These are phyloP conservation scores for Fraxinus floribunda DNA, from an alignment of 305 asterid genomes.

Conservation along the genomic window DNA sequence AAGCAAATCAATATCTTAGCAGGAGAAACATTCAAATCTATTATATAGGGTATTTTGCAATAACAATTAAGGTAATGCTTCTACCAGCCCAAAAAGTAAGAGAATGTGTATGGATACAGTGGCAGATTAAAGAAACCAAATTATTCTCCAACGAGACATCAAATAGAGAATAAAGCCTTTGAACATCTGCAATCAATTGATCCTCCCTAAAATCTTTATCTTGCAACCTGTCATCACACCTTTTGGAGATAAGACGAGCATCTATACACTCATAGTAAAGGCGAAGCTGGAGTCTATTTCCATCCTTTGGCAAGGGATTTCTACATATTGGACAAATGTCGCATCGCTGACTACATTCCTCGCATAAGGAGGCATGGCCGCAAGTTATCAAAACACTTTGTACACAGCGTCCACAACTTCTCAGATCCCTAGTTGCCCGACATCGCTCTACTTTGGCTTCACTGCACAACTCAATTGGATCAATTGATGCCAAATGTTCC, in stretches of 20 bases:
- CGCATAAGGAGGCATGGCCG: constrained; percentile 91
- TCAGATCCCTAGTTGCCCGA: constrained; percentile 92
- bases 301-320: constrained; percentile 57
- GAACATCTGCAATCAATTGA: constrained; percentile 67
- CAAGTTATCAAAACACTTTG: constrained; percentile 70
- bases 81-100: constrained; percentile 18
- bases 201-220: constrained; percentile 58
- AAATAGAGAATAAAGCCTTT: constrained; percentile 73
- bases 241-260: constrained; percentile 82
- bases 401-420: constrained; percentile 83
- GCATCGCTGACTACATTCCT: constrained; percentile 89
- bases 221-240: constrained; percentile 70
- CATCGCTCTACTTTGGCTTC: constrained; percentile 96
- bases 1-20: constrained; percentile 18
- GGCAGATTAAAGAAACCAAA: constrained; percentile 81
- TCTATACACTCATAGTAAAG: constrained; percentile 86
- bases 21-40: constrained; percentile 9
- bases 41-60: constrained; percentile 1
- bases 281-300: constrained; percentile 62
- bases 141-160: constrained; percentile 92
- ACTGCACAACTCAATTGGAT: constrained; percentile 76
- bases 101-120: constrained; percentile 68
- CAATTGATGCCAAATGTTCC: constrained; percentile 73
- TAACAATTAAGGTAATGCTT: neutral
- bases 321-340: constrained; percentile 94